These are phyloP conservation scores for Trapa incisa DNA, from an alignment of 345 rosid genomes.

Conservation along the genomic window DNA sequence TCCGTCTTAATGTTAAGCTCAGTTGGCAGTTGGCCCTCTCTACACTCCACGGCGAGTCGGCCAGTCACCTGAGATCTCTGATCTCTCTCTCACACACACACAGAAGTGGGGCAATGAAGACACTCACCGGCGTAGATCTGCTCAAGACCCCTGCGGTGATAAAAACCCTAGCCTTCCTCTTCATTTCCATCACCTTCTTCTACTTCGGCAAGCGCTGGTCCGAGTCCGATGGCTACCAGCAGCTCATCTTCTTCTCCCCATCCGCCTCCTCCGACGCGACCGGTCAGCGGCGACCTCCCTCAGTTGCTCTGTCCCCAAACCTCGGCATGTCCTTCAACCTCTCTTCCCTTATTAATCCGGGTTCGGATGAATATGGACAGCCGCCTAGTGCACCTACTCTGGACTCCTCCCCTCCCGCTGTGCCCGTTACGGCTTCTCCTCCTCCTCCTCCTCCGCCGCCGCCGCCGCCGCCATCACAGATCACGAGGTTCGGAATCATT, in stretches of 20 bases:
- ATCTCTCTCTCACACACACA: neutral
- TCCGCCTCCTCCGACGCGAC: constrained; percentile 12
- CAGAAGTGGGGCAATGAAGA: constrained; percentile 31
- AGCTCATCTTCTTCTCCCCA: constrained; percentile 69
- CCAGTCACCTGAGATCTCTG: neutral
- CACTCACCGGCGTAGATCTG: constrained; percentile 20
- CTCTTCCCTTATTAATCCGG: constrained; percentile 27
- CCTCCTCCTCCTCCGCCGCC: constrained; percentile 17
- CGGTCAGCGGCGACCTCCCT: constrained; percentile 27
- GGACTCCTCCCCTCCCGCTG: neutral
- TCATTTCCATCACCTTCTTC: constrained; percentile 57
- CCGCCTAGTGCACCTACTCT: constrained; percentile 6
- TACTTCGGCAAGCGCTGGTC: constrained; percentile 87
- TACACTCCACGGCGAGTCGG: neutral
- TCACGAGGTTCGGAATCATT: constrained; percentile 54
- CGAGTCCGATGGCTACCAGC: constrained; percentile 51
- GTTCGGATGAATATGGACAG: constrained; percentile 6
- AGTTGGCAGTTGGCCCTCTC: neutral
- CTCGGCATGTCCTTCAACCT: constrained; percentile 30
- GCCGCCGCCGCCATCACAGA: constrained; percentile 20
- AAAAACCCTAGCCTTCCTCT: constrained; percentile 35
- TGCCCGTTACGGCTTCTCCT: constrained; percentile 5
- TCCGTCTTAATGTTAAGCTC: too few species aligned
- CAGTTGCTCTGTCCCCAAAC: constrained; percentile 56
- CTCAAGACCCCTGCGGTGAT: constrained; percentile 17